Evolutionary conservation across 2,329 filamentous ascomycete genomes (phyloP), one percentile per base, ranked within the genome.

Genomic region (Lecanicillium sp.): DNA sequence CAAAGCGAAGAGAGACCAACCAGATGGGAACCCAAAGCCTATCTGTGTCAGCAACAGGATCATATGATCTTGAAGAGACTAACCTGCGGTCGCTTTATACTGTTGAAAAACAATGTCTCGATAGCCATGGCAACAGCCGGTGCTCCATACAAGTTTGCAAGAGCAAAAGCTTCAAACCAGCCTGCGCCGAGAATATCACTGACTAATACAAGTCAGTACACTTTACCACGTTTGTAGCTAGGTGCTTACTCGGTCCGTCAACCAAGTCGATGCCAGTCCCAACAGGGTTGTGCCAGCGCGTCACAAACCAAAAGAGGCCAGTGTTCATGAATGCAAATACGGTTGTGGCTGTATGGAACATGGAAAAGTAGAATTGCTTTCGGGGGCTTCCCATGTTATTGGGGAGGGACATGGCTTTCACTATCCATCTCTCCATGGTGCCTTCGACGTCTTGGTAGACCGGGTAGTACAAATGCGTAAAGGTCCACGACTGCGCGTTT

Each of bases 291-390:
- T 61, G 52, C 13, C 48, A 55, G 4, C 57, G 51, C 2, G 59
- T 64, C 16, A 65, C 52, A 45, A 62, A 56, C 66, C 68, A 75
- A 58, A 71, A 75, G 19, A 71, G 58, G 40, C 65, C 53, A 11
- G 67, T 67, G 47, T 72, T 73, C 55, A 71, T 62, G 41, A 73
- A 67, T 15, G 60, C 50, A 38, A 68, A 70, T 16, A 71, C 65
- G 14, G 63, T 62, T 2, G 62, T 56, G 9, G 60, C 46, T 1
- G 65, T 65, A 52, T 72, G 72, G 51, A 70, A 73, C 51, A 74
- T 42, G 40, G 65, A 71, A 48, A 73, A 73, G 48, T 60, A 58
- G 47, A 67, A 66, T 18, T 65, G 64, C 29, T 64, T 63, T 28
- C 59, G 56, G n/a, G 59, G 59, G 36, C 50, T 61, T 7, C 50